phyloP scores from a whole-genome alignment of 352 stramenopile genomes.

The Blastocystis sp. region DNA sequence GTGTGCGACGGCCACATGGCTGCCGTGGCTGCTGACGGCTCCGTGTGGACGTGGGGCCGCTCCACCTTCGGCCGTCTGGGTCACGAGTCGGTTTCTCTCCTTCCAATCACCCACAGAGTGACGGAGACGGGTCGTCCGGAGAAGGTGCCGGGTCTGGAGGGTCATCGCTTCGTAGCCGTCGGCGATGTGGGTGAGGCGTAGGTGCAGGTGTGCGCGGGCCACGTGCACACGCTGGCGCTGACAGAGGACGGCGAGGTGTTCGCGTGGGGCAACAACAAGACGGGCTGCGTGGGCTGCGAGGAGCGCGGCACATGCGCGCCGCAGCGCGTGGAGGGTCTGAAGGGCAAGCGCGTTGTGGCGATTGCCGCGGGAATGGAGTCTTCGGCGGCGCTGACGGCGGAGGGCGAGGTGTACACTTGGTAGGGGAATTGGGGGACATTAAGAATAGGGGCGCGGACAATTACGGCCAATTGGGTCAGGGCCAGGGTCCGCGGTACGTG shows the following conservation, averaged over 20 bases:
- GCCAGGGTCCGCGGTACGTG: constrained; percentile 39
- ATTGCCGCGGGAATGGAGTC: constrained; percentile 37
- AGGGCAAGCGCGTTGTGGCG: constrained; percentile 19
- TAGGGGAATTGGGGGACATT: not conserved
- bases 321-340: not conserved
- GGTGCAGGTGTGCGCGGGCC: constrained; percentile 11
- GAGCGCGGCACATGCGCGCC: constrained; percentile 12
- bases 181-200: not conserved
- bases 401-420: constrained; percentile 55
- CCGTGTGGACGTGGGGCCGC: constrained; percentile 74
- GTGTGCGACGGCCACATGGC: constrained; percentile 73
- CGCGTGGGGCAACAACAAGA: constrained; percentile 61
- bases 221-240: constrained; percentile 45
- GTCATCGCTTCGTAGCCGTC: not conserved
- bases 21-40: constrained; percentile 73
- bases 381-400: constrained; percentile 17
- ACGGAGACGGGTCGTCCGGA: constrained; percentile 28
- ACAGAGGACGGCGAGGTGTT: constrained; percentile 34
- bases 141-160: constrained; percentile 17
- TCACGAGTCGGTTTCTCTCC: constrained; percentile 67
- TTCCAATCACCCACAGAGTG: constrained; percentile 13
- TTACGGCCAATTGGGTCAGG: constrained; percentile 54
- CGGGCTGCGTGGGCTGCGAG: constrained; percentile 24
- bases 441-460: constrained; percentile 40
- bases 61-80: constrained; percentile 74